Conservation (phyloP, 306 rosid genomes). For the Citrullus colocynthis region DNA sequence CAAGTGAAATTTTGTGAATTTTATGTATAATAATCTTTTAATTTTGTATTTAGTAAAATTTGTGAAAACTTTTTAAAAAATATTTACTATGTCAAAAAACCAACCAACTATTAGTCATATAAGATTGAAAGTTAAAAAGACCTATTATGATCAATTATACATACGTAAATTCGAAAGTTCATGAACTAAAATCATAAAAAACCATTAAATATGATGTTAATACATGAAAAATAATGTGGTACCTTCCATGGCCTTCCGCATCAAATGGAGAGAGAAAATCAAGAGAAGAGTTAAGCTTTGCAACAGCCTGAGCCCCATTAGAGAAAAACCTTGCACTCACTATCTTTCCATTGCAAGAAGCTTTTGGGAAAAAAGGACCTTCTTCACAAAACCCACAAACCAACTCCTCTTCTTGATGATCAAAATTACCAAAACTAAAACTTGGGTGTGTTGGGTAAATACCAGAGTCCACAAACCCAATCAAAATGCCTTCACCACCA, state of each 20-base stretch:
- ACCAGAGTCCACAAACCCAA: conserved; percentile 76
- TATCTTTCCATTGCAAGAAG: conserved; percentile 64
- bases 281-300: conserved; percentile 43
- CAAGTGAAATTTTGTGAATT: too few species aligned
- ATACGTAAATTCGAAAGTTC: too few species aligned
- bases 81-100: too few species aligned
- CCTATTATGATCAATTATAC: too few species aligned
- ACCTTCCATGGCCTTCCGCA: conserved; percentile 88
- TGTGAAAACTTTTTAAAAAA: too few species aligned
- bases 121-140: too few species aligned
- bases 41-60: too few species aligned
- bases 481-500: conserved; percentile 63
- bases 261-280: conserved; percentile 85
- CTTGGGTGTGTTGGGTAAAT: conserved; percentile 68
- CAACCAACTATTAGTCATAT: too few species aligned
- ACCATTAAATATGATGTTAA: too few species aligned
- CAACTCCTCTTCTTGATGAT: background rate
- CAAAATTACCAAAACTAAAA: conserved; percentile 28
- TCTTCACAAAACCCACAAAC: conserved; percentile 38
- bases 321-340: conserved; percentile 60
- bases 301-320: conserved; percentile 56
- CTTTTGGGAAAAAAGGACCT: conserved; percentile 46
- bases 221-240: too few species aligned
- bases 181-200: too few species aligned
- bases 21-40: too few species aligned